Base-by-base conservation (phyloP, 2,329 filamentous ascomycete genomes). In the Helotiales sp. region DNA sequence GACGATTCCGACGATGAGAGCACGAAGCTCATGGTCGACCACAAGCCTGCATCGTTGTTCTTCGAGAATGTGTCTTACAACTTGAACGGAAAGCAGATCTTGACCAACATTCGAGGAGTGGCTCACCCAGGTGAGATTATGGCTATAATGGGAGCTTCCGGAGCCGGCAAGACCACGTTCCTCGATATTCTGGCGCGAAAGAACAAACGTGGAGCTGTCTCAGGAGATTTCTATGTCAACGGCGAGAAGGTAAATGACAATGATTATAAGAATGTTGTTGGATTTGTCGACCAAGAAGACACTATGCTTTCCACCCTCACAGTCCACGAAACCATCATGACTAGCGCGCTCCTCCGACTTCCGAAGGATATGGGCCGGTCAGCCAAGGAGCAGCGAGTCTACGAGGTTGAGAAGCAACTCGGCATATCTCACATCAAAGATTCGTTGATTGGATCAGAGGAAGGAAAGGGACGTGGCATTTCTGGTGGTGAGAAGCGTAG, bases 261-360 rank as follows among this genome's bases (percentile, higher is more conserved):
- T 29, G 91, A 97, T 62, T 99, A 95, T 76, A 91, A 90, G 71
- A 93, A 86, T 61, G 91, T 98, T 52, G 89, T 97, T 63, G 95
- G 96, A 22, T 99, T 98, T 67, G 95, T 99, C 38, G 95, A 99
- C 67, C 95, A 99, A 75, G 95, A 99, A 70, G 95, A 99, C 71
- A 96, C 93, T 5, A 93, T 99, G 87, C 81, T 99, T 42, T 88
- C 95, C 0, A 99, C 95, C 0, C 79, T 99, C 65, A 99, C 95
- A 0, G 95, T 99, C 8, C 95, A 99, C 72, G 95, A 99, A 75
- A 99, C 95, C 0, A 99, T 99, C 61, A 79, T 97, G 63, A 97
- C 90, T 67, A 98, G 93, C 69, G 95, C 95, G 25, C 78, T 98
- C 17, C 83, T 99, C 49, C 87, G 96, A 66, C 81, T 99, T n/a